These are phyloP conservation scores for Lipomyces kockii DNA, from an alignment of 805 yeast genomes.

Conservation along the genomic window DNA sequence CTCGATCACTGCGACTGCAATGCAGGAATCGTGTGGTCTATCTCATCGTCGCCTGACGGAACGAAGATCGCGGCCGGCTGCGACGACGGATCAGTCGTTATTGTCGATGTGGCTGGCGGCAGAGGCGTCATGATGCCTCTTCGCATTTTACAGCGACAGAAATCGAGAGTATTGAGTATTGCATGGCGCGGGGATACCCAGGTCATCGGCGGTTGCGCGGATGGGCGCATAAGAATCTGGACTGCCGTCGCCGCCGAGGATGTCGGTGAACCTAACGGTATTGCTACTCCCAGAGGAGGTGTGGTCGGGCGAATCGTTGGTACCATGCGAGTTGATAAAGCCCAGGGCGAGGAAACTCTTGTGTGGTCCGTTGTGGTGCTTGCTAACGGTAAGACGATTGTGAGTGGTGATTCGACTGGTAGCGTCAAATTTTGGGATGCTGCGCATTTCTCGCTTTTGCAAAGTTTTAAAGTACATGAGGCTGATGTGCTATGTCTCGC, in stretches of 20 bases:
- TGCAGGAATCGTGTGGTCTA: slow-evolving; percentile 92
- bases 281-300: slow-evolving; percentile 17
- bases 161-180: slow-evolving; percentile 72
- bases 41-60: slow-evolving; percentile 66
- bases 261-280: slow-evolving; percentile 14
- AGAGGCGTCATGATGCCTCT: slow-evolving; percentile 80
- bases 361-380: slow-evolving; percentile 84
- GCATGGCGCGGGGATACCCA: slow-evolving; percentile 71
- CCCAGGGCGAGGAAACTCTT: slow-evolving; percentile 81
- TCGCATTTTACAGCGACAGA: slow-evolving; percentile 74
- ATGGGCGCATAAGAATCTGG: slow-evolving; percentile 91
- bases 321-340: slow-evolving; percentile 90
- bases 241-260: slow-evolving; percentile 48
- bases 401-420: slow-evolving; percentile 97
- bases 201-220: slow-evolving; percentile 93
- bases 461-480: slow-evolving; percentile 81
- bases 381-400: slow-evolving; percentile 69
- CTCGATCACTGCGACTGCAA: slow-evolving; percentile 80
- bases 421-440: slow-evolving; percentile 91
- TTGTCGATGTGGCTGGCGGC: slow-evolving; percentile 85
- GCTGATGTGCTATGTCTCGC: slow-evolving; percentile 86
- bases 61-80: slow-evolving; percentile 84
- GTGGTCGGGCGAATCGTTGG: slow-evolving; percentile 69
- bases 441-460: slow-evolving; percentile 72
- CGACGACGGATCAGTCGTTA: slow-evolving; percentile 89